Evolutionary conservation across 305 asterid species (phyloP).

Genomic region (Nicotiana rustica): DNA sequence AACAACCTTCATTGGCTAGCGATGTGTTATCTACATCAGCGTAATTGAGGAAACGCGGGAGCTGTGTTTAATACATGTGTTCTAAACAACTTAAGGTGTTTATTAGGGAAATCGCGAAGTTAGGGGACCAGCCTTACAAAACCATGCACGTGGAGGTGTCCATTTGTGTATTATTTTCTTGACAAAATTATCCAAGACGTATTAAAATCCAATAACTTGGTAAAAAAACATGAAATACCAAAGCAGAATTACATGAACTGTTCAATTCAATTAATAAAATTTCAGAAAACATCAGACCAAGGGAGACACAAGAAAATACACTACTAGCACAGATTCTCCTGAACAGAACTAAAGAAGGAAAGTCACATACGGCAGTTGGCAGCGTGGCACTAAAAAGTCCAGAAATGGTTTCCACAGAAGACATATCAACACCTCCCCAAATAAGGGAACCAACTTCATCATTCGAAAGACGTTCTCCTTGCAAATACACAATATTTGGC

Average conservation of each 20-base stretch:
- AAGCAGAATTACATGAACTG: not conserved
- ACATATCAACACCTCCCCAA: constrained; percentile 72
- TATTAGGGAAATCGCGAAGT: too few relatives aligned
- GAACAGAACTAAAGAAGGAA: constrained; percentile 22
- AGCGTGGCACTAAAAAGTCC: constrained; percentile 65
- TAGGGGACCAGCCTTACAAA: too few relatives aligned
- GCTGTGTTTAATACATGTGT: too few relatives aligned
- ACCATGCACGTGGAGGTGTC: too few relatives aligned
- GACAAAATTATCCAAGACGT: not conserved
- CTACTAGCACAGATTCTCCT: not conserved
- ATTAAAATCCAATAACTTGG: not conserved
- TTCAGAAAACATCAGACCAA: not conserved
- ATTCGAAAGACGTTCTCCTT: constrained; percentile 71
- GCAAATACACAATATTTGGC: constrained; percentile 86
- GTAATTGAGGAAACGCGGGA: too few relatives aligned
- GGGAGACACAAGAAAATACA: constrained; percentile 7
- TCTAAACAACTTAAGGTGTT: too few relatives aligned
- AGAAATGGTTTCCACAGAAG: constrained; percentile 64
- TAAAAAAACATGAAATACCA: not conserved
- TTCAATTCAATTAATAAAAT: not conserved
- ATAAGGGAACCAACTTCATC: constrained; percentile 67
- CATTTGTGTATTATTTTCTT: too few relatives aligned
- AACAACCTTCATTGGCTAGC: not conserved
- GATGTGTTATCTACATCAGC: too few relatives aligned
- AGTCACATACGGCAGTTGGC: constrained; percentile 75